Conservation (phyloP, 306 rosid species). For the Abrus pulchellus region DNA sequence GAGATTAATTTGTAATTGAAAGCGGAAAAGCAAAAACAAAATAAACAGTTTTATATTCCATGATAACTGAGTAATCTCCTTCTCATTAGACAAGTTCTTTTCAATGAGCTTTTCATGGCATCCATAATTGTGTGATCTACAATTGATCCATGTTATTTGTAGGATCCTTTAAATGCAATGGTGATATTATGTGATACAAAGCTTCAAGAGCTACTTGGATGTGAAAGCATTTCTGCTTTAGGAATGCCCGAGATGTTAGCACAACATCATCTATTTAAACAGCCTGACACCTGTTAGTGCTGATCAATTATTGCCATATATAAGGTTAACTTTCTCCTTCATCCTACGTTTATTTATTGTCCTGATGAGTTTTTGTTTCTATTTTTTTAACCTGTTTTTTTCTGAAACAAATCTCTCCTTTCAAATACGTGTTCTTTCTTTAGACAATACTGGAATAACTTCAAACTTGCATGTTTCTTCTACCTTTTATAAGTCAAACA, state of each 20-base stretch:
- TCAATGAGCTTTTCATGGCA: neutral
- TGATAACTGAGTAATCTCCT: slow-evolving; percentile 18
- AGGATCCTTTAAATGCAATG: slow-evolving; percentile 80
- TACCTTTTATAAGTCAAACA: neutral
- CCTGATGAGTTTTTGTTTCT: neutral
- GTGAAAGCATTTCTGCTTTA: slow-evolving; percentile 77
- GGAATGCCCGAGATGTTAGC: slow-evolving; percentile 73
- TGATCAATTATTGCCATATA: slow-evolving; percentile 46
- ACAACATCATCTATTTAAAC: slow-evolving; percentile 70
- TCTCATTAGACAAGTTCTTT: slow-evolving; percentile 8
- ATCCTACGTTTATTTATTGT: neutral
- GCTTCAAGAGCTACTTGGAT: slow-evolving; percentile 78
- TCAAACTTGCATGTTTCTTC: neutral
- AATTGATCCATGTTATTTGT: slow-evolving; percentile 33
- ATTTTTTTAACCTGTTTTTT: neutral
- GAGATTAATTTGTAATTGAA: neutral
- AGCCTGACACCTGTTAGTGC: slow-evolving; percentile 52
- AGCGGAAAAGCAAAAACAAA: neutral
- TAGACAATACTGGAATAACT: neutral
- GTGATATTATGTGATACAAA: slow-evolving; percentile 79
- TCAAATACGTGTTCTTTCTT: neutral
- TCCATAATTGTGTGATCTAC: slow-evolving; percentile 25
- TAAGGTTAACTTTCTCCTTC: slow-evolving; percentile 10
- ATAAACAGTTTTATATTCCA: neutral
- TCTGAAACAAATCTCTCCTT: neutral